phyloP scores from a whole-genome alignment of 306 rosid genomes.

The Lathyrus sativus region DNA sequence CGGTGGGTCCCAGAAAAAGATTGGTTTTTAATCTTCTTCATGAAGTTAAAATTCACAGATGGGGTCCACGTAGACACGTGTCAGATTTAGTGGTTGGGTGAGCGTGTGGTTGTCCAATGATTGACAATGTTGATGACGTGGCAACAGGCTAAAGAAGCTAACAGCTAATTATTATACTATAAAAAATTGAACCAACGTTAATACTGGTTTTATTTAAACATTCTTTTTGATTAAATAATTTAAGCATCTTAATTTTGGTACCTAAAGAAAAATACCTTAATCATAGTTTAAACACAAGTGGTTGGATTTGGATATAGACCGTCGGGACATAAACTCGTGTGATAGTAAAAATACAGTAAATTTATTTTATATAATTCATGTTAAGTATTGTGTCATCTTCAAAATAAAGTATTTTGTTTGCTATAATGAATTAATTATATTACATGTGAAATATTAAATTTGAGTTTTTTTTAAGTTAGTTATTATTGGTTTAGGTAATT shows the following conservation, averaged over 20 bases:
- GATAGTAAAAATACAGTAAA: background rate
- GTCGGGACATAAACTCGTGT: background rate
- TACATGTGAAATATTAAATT: too few relatives aligned
- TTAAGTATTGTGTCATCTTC: background rate
- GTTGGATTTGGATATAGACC: slow-evolving; percentile 22
- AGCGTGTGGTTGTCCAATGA: slow-evolving; percentile 41
- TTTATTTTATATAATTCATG: background rate
- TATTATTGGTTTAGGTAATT: too few relatives aligned
- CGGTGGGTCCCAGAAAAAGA: slow-evolving; percentile 47
- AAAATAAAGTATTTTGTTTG: background rate
- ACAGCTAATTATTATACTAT: background rate
- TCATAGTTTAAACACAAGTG: slow-evolving; percentile 35
- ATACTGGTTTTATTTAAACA: slow-evolving; percentile 5
- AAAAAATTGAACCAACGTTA: background rate
- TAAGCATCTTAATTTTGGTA: too few relatives aligned
- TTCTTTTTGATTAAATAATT: too few relatives aligned
- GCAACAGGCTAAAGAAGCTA: background rate
- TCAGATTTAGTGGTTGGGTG: background rate
- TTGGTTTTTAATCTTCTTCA: slow-evolving; percentile 50
- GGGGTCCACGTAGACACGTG: slow-evolving; percentile 46
- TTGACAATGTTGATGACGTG: slow-evolving; percentile 32
- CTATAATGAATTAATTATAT: too few relatives aligned
- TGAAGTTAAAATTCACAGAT: slow-evolving; percentile 50
- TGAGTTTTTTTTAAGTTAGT: too few relatives aligned
- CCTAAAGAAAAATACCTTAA: too few relatives aligned